Percentiles rank a stretch among this genome's conserved stretches.
These are phyloP conservation scores for Vachellia collinsii DNA, from an alignment of 306 rosid genomes.

Conservation along the genomic window DNA sequence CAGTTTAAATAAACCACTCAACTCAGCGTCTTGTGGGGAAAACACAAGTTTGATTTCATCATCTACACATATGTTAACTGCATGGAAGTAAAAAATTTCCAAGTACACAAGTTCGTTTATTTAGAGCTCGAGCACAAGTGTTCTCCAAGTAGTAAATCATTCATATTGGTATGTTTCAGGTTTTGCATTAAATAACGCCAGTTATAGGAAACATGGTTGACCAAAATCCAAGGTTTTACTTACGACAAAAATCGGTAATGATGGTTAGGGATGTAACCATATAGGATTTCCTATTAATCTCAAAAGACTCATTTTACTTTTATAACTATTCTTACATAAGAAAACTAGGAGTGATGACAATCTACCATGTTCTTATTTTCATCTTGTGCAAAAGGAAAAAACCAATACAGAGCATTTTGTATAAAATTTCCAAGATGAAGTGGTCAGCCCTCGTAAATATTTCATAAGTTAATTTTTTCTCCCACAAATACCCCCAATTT, in stretches of 20 bases:
- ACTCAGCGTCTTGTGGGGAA: neutral
- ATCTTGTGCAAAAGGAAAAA: neutral
- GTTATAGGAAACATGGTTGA: neutral
- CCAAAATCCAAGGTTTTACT: neutral
- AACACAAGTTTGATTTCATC: neutral
- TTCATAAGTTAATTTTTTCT: too few relatives aligned
- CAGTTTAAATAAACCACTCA: constrained; percentile 9
- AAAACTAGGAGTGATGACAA: neutral
- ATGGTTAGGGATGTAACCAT: neutral
- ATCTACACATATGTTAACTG: neutral
- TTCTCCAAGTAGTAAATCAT: neutral
- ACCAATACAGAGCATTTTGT: neutral
- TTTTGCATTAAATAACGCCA: too few relatives aligned
- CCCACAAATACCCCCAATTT: neutral
- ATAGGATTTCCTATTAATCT: neutral
- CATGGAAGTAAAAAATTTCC: neutral
- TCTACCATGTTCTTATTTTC: neutral
- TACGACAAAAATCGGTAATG: neutral
- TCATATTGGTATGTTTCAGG: too few relatives aligned
- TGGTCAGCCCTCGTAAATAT: neutral
- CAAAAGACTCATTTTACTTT: neutral
- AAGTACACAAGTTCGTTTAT: neutral
- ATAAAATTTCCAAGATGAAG: neutral
- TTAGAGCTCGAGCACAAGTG: neutral
- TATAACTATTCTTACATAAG: neutral